phyloP scores from a whole-genome alignment of 106 monocot species.

The Triglochin maritima region DNA sequence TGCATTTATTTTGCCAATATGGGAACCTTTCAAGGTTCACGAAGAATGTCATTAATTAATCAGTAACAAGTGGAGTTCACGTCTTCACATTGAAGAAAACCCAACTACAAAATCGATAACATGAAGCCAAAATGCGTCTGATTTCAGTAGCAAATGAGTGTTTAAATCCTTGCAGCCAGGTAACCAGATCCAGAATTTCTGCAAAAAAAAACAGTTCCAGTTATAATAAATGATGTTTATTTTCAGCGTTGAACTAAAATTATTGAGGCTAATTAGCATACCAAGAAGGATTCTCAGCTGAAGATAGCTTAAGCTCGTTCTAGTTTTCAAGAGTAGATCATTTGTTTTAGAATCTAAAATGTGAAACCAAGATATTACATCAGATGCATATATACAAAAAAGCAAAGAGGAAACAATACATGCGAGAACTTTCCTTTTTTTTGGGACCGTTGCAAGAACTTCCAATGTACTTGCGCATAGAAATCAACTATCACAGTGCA shows the following conservation, averaged over 20 bases:
- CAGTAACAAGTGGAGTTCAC: no score
- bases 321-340: constrained; percentile 18
- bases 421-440: background rate
- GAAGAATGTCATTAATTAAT: no score
- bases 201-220: constrained; percentile 4
- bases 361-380: no score
- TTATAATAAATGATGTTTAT: background rate
- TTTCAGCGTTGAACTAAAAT: background rate
- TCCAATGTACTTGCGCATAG: background rate
- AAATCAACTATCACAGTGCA: background rate
- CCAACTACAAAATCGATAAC: no score
- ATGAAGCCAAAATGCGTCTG: background rate
- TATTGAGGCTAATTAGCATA: constrained; percentile 17
- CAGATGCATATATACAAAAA: no score
- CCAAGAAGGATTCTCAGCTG: constrained; percentile 52
- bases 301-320: constrained; percentile 38
- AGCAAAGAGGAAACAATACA: background rate
- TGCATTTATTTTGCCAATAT: no score
- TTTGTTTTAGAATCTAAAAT: constrained; percentile 22
- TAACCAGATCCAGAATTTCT: constrained; percentile 49
- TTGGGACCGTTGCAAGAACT: no score
- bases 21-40: no score
- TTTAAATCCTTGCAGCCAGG: constrained; percentile 38
- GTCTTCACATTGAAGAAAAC: no score
- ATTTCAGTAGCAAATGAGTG: background rate